Percentiles rank a stretch among this genome's conserved stretches.
phyloP scores from a whole-genome alignment of 305 asterid genomes.

The Ajuga reptans region DNA sequence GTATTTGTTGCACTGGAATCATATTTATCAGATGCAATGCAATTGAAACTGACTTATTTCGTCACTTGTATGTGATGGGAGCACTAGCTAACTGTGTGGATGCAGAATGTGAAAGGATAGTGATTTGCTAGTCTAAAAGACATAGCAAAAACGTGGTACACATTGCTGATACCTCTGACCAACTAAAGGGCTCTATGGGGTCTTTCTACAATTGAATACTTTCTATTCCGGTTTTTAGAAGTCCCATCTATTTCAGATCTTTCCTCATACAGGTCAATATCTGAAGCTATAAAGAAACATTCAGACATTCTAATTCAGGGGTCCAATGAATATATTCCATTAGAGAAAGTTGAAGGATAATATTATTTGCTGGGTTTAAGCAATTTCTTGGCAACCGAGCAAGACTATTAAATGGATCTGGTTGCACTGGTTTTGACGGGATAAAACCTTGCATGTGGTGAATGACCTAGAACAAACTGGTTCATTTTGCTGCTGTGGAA shows the following conservation, averaged over 20 bases:
- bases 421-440: conserved; percentile 10
- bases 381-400: neutral
- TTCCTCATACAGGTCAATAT: neutral
- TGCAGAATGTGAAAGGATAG: neutral
- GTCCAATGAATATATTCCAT: neutral
- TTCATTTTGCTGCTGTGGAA: neutral
- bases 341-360: neutral
- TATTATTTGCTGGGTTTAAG: neutral
- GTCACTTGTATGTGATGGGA: neutral
- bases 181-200: neutral
- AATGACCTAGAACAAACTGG: conserved; percentile 10
- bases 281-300: neutral
- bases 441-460: neutral
- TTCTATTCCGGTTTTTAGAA: neutral
- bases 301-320: neutral
- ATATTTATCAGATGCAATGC: neutral
- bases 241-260: neutral
- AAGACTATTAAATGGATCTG: neutral
- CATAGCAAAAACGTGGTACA: neutral
- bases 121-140: neutral
- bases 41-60: neutral
- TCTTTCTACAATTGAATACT: neutral
- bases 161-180: neutral
- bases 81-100: neutral
- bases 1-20: neutral